Percentiles rank a stretch among this genome's conserved stretches.
Evolutionary conservation across 1,284 basidiomycete species (phyloP).

Genomic region (Ganoderma boninense): DNA sequence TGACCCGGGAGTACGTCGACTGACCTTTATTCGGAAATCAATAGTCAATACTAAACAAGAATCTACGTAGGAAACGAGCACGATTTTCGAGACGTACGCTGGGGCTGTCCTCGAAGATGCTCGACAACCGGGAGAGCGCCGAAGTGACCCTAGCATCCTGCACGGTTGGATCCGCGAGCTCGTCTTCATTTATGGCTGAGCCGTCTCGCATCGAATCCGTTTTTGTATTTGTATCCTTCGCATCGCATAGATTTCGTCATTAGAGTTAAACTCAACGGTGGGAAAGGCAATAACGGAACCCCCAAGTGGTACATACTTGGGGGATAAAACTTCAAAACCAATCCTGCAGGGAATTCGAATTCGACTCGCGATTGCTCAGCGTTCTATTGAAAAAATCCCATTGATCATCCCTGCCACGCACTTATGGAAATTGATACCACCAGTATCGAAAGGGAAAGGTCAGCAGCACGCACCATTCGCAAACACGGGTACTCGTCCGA

Average conservation of each 20-base stretch:
- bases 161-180: slow-evolving; percentile 9
- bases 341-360: background rate
- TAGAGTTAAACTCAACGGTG: background rate
- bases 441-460: background rate
- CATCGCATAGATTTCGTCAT: background rate
- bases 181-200: background rate
- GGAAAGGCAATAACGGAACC: background rate
- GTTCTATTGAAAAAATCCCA: background rate
- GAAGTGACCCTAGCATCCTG: background rate
- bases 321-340: background rate
- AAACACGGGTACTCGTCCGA: too few relatives aligned
- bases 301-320: background rate
- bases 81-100: slow-evolving; percentile 24
- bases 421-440: background rate
- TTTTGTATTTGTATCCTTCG: background rate
- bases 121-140: slow-evolving; percentile 6
- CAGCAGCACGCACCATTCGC: background rate
- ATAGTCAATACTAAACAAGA: background rate
- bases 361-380: background rate
- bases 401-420: background rate
- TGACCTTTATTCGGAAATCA: background rate
- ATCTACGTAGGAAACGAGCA: slow-evolving; percentile 11
- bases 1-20: background rate
- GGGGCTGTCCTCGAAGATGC: slow-evolving; percentile 16
- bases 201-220: background rate